Conservation (phyloP, 495 filamentous ascomycete genomes). For the Penicillium atrosanguineum region DNA sequence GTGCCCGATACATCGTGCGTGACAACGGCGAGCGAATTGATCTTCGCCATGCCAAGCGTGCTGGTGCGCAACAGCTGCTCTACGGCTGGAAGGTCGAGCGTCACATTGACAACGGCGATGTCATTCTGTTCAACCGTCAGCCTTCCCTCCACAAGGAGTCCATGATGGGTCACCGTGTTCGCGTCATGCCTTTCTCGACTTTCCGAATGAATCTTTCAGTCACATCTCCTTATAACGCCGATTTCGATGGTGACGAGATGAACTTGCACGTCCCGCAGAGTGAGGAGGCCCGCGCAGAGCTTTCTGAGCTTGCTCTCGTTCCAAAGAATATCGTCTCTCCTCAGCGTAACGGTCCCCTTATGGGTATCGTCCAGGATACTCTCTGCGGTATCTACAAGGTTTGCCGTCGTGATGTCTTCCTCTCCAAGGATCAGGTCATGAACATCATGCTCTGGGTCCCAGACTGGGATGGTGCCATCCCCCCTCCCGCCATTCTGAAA, state of each 20-base stretch:
- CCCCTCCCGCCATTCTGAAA: slow-evolving; percentile 85
- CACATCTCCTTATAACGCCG: slow-evolving; percentile 97
- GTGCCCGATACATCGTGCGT: slow-evolving; percentile 92
- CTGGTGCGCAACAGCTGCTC: slow-evolving; percentile 75
- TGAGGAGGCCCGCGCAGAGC: slow-evolving; percentile 91
- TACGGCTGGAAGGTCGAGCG: slow-evolving; percentile 99
- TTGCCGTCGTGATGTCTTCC: slow-evolving; percentile 85
- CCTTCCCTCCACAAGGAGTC: slow-evolving; percentile 99
- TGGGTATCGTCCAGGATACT: slow-evolving; percentile 99
- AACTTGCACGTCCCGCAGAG: slow-evolving; percentile 98
- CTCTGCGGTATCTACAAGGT: slow-evolving; percentile 96
- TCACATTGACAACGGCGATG: slow-evolving; percentile 92
- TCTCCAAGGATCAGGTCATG: slow-evolving; percentile 88
- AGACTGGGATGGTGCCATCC: slow-evolving; percentile 94
- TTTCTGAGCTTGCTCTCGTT: slow-evolving; percentile 91
- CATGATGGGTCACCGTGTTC: slow-evolving; percentile 99
- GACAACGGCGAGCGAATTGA: slow-evolving; percentile 91
- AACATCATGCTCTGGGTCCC: slow-evolving; percentile 96
- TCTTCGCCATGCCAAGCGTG: slow-evolving; percentile 83
- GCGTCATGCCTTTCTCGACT: slow-evolving; percentile 98
- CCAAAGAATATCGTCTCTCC: slow-evolving; percentile 97
- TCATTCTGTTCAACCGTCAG: slow-evolving; percentile 98
- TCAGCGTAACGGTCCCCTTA: slow-evolving; percentile 92
- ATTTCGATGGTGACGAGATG: slow-evolving; percentile 99
- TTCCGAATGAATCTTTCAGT: slow-evolving; percentile 97